Percentiles rank a stretch among this genome's conserved stretches.
These are phyloP conservation scores for Nakazawaea wickerhamii DNA, from an alignment of 805 yeast species.

Conservation along the genomic window DNA sequence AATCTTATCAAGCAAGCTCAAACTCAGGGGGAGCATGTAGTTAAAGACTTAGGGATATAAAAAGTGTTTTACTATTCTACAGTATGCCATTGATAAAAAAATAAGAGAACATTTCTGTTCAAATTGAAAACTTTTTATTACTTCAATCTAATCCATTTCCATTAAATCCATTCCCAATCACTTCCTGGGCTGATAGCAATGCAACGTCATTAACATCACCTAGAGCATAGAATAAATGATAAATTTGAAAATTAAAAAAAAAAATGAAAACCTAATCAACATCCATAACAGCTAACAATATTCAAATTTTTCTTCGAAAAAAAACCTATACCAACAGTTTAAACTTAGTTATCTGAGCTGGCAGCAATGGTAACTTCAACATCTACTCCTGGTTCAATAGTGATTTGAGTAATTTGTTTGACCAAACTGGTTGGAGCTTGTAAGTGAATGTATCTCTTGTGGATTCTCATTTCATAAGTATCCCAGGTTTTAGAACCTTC, in stretches of 20 bases:
- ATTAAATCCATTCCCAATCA: not conserved
- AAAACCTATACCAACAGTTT: not conserved
- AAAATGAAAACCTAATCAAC: not conserved
- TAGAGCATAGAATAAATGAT: constrained; percentile 7
- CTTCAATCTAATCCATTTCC: not conserved
- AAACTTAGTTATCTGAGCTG: constrained; percentile 11
- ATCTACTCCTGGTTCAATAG: constrained; percentile 99
- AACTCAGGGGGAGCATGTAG: too few species aligned
- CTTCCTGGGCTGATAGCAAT: constrained; percentile 9
- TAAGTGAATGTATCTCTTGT: constrained; percentile 98
- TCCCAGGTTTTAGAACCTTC: constrained; percentile 99
- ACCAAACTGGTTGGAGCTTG: constrained; percentile 93
- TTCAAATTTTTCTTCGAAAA: not conserved
- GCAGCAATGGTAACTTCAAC: constrained; percentile 90
- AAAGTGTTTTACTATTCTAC: too few species aligned
- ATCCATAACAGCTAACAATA: too few species aligned
- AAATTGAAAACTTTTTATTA: not conserved
- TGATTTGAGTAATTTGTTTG: constrained; percentile 95
- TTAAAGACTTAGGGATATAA: too few species aligned
- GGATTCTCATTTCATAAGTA: constrained; percentile 99
- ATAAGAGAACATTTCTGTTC: not conserved
- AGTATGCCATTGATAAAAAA: not conserved
- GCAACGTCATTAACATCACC: constrained; percentile 13
- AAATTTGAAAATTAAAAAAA: not conserved
- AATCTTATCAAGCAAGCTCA: too few species aligned